Base-by-base conservation (phyloP, 2,329 filamentous ascomycete genomes). In the Calonectria pauciramosa region DNA sequence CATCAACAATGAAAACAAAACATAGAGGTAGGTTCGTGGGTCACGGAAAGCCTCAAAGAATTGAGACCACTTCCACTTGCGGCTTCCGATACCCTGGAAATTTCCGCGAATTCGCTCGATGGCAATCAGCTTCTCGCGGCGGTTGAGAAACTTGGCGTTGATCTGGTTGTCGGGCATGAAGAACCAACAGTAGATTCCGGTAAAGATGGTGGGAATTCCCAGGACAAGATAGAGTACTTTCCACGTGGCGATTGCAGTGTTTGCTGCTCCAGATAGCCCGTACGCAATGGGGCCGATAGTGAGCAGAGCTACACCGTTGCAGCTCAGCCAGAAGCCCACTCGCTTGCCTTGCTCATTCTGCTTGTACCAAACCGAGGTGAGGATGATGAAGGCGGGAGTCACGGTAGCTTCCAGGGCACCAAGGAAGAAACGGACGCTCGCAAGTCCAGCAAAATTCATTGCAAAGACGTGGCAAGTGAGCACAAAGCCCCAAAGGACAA, bases 111-210 rank as follows among this genome's bases (percentile, higher is more conserved):
- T 82, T 63, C 90, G 85, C 77, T 92, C 90, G n/a, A 92, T 87
- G 0, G 90, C 90, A 26, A 92, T 82, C 3, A 91, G 79, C 76
- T 89, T 91, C 69, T 93, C 91, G 28, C 89, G 84, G 13, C 88
- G 86, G 0, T 83, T 86, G 16, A 93, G 84, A 71, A 92, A 92
- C 18, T 87, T 89, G 0, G 90, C 87, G 49, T 89, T 86, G 83
- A 91, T 88, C 0, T 91, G 91, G 0, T 90, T 91, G 78, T 93
- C 92, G 0, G 92, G 92, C 86, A 93, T 91, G 66, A 89, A 87
- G 36, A 88, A 70, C 60, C 90, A 86, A 11, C 93, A 88, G 30
- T 88, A 79, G 0, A 85, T 41, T 1, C 78, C 79, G 30, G 89
- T 81, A 52, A 88, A 86, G 41, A 90, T 85, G 1, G 87, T 86